Evolutionary conservation across 129 eudicot genomes (phyloP).

Genomic region (Flaveria robusta): DNA sequence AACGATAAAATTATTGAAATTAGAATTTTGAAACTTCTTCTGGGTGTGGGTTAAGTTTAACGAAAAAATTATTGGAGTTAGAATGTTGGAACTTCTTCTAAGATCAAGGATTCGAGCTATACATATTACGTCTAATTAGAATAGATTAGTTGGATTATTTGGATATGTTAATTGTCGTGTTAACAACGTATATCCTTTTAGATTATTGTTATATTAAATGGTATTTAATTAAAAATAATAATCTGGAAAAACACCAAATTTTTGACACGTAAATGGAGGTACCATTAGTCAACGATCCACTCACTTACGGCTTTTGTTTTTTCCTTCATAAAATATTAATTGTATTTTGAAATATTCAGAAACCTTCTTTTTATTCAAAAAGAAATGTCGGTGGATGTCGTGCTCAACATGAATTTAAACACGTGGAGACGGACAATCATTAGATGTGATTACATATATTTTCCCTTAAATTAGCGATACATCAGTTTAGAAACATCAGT

Average conservation of each 20-base stretch:
- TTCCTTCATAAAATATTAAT: not conserved
- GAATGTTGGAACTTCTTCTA: too few species aligned
- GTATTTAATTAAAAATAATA: too few species aligned
- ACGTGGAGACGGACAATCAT: constrained; percentile 27
- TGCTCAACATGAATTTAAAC: constrained; percentile 25
- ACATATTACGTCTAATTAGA: too few species aligned
- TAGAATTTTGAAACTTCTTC: too few species aligned
- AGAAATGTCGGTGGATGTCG: constrained; percentile 29
- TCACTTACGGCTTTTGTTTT: constrained; percentile 19
- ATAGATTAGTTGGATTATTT: too few species aligned
- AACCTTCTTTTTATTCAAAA: constrained; percentile 19
- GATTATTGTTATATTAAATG: too few species aligned
- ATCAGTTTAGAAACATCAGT: not conserved
- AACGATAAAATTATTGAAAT: too few species aligned
- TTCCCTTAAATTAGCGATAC: not conserved
- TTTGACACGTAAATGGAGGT: constrained; percentile 13
- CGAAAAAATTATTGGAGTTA: too few species aligned
- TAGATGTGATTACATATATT: not conserved
- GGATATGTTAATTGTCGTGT: too few species aligned
- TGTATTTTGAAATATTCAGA: not conserved
- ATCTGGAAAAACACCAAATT: not conserved
- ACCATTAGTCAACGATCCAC: constrained; percentile 32
- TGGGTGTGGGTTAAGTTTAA: too few species aligned
- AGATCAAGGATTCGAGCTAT: too few species aligned
- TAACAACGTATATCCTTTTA: too few species aligned